phyloP scores from a whole-genome alignment of 768 basidiomycete species.

The Lanmaoa rubissima region DNA sequence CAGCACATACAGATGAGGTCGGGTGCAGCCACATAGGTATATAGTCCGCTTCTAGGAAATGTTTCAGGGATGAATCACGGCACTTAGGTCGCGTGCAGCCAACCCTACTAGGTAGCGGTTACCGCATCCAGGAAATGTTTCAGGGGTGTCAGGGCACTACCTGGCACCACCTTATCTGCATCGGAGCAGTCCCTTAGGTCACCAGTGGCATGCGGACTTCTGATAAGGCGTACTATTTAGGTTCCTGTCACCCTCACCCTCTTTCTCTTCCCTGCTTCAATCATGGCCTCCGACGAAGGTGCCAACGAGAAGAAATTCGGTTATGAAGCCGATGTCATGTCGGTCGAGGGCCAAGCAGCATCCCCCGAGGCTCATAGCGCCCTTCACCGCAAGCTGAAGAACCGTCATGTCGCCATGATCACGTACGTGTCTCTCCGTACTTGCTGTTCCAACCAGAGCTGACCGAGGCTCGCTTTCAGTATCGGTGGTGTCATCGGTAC shows the following conservation, averaged over 20 bases:
- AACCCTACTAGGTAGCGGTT: too few relatives aligned
- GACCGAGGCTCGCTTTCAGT: constrained; percentile 8
- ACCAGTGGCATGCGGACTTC: not conserved
- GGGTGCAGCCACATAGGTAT: too few relatives aligned
- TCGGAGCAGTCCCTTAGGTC: not conserved
- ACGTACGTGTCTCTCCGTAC: constrained; percentile 13
- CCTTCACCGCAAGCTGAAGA: constrained; percentile 32
- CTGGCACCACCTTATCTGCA: not conserved
- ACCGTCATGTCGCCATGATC: constrained; percentile 38
- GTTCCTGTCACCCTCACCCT: not conserved
- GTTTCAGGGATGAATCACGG: too few relatives aligned
- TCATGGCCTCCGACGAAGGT: constrained; percentile 10
- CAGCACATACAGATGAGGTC: too few relatives aligned
- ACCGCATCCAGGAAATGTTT: too few relatives aligned
- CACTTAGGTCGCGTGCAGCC: too few relatives aligned
- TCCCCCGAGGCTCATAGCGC: not conserved
- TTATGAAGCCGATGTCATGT: constrained; percentile 6
- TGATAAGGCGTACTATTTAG: not conserved
- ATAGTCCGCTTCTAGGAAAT: too few relatives aligned
- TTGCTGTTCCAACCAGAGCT: too few relatives aligned
- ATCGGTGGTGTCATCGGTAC: constrained; percentile 44
- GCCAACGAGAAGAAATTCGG: not conserved
- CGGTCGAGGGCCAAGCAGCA: constrained; percentile 8
- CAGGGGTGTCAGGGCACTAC: too few relatives aligned
- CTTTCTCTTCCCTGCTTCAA: not conserved